Evolutionary conservation across 163 green algal species (phyloP).

Genomic region (Chloromonas sp.): DNA sequence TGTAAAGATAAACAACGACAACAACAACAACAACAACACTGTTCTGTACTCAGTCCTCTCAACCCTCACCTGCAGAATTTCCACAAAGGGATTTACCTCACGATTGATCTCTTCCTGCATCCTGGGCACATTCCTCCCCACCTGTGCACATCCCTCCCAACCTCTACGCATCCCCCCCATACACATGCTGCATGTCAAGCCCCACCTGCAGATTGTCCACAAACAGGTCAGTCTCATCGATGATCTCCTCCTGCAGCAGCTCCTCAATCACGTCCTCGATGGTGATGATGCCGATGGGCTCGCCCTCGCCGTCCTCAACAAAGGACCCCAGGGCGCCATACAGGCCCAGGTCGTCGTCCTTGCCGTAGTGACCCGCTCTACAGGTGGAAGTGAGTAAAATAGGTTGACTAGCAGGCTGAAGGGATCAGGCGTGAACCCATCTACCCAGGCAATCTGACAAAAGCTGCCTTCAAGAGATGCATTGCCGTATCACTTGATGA

Average conservation of each 20-base stretch:
- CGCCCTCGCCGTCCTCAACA: constrained; percentile 4
- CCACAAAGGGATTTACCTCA: constrained; percentile 76
- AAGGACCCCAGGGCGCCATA: no score
- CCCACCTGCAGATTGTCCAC: constrained; percentile 62
- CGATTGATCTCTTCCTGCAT: constrained; percentile 81
- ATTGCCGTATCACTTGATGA: no score
- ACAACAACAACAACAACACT: no score
- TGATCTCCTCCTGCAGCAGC: constrained; percentile 74
- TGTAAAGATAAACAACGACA: no score
- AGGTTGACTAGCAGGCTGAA: neutral
- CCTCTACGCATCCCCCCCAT: no score
- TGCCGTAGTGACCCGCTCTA: neutral
- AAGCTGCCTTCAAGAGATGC: no score
- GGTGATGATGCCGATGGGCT: constrained; percentile 77
- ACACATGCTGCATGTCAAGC: no score
- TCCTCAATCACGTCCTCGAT: constrained; percentile 47
- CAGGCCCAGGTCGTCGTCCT: neutral
- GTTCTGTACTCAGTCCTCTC: no score
- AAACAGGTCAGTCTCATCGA: constrained; percentile 83
- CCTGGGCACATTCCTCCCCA: constrained; percentile 23
- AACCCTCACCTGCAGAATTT: constrained; percentile 47
- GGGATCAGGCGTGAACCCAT: no score
- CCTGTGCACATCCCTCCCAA: no score
- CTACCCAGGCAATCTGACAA: no score
- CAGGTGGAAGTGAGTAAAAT: neutral